Conservation (phyloP, 352 stramenopile genomes). For the Globisporangium camurandrum region DNA sequence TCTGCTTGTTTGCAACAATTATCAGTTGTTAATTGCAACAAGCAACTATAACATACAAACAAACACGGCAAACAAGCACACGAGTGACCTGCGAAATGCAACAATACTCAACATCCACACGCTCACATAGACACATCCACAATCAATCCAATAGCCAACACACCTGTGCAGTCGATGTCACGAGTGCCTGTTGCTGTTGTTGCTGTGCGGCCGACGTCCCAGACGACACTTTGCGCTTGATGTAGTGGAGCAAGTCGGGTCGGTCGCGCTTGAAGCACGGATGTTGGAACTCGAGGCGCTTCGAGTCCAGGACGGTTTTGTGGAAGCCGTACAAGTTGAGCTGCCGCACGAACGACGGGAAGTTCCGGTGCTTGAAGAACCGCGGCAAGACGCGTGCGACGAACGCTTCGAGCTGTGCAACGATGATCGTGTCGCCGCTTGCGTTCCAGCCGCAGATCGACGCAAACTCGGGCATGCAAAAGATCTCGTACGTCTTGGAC, state of each 20-base stretch:
- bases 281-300: constrained; percentile 91
- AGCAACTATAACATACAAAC: neutral
- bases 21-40: neutral
- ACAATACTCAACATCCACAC: neutral
- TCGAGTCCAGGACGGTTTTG: constrained; percentile 90
- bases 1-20: constrained; percentile 17
- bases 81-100: neutral
- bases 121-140: too few species aligned
- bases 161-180: constrained; percentile 52
- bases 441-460: constrained; percentile 88
- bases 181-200: constrained; percentile 29
- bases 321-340: constrained; percentile 93
- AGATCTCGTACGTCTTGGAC: constrained; percentile 93
- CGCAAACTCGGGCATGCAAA: constrained; percentile 78
- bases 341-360: constrained; percentile 91
- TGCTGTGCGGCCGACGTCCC: constrained; percentile 16
- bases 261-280: constrained; percentile 86
- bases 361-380: constrained; percentile 92
- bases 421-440: constrained; percentile 89
- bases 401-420: constrained; percentile 80
- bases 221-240: constrained; percentile 85
- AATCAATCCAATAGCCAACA: constrained; percentile 8
- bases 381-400: constrained; percentile 78
- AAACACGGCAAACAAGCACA: neutral
- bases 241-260: constrained; percentile 79